Evolutionary conservation across 352 stramenopile genomes (phyloP), one percentile per base, ranked within the genome.

Genomic region (Globisporangium spiculum): DNA sequence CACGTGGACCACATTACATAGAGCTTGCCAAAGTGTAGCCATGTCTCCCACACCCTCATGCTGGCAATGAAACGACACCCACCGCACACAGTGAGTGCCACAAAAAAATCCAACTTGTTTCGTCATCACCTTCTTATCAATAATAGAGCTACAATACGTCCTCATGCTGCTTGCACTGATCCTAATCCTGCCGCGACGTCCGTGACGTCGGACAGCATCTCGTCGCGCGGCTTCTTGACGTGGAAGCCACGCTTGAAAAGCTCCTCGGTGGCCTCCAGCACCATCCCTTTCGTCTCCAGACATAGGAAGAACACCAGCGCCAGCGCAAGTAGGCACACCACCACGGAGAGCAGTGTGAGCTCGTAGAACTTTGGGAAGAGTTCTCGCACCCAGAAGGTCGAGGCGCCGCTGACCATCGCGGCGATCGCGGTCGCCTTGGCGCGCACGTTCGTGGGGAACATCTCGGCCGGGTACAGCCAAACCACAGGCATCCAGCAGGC

Each of bases 201-300:
- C 30, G 50, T 56, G 20, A 56, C 54, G 26, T 56, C 54, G 1
- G 54, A 58, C 41, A 60, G 50, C 46, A 66, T 16, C 18, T 52
- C 27, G 50, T 70, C 65, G 50, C 58, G 66, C 10, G 65, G 59
- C 52, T 50, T 74, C 68, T 63, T 78, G 75, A 65, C 75, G 48
- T 65, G 75, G 65, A 59, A 79, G 56, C 75, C 56, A 32, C 67
- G 61, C 77, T 48, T 26, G 60, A 90, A 88, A 18, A 90, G 63
- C 41, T 71, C 77, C 60, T 90, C 82, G 27, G 78, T 88, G 53
- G 88, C 80, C 67, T 90, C 81, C 10, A 90, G 65, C 18, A 88
- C 27, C 24, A 88, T 73, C 3, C 74, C 68, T 16, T 75, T 83
- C 10, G 81, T 87, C 73, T 89, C 81, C 1, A 71, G 77, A n/a